phyloP scores from a whole-genome alignment of 2,329 filamentous ascomycete species.

The Penicillium sp. region DNA sequence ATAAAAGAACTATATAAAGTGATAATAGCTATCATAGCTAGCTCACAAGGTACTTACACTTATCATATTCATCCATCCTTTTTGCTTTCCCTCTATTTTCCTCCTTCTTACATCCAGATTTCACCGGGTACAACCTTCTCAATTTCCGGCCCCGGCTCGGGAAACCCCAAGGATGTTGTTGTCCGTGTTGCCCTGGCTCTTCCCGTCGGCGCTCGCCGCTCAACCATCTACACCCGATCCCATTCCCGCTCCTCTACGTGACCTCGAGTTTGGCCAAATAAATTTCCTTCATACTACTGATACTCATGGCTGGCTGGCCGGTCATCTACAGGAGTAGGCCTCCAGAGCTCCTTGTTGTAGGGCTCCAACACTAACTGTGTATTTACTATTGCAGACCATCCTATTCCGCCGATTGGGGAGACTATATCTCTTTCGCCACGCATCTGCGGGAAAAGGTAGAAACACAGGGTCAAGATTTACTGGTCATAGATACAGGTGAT shows the following conservation, averaged over 20 bases:
- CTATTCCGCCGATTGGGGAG: conserved; percentile 95
- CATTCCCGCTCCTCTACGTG: conserved; percentile 75
- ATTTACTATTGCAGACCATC: conserved; percentile 60
- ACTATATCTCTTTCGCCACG: conserved; percentile 89
- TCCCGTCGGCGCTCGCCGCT: conserved; percentile 47
- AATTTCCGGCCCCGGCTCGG: not conserved
- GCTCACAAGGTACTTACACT: not conserved
- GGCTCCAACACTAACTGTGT: conserved; percentile 10
- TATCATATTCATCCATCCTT: not conserved
- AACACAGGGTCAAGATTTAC: conserved; percentile 72
- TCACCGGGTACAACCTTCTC: not conserved
- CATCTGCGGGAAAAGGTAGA: conserved; percentile 80
- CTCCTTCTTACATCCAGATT: not conserved
- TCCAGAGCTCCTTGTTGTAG: conserved; percentile 6
- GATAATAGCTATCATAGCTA: too few relatives aligned
- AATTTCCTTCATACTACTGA: conserved; percentile 98
- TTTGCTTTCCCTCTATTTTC: not conserved
- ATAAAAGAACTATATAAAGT: not conserved
- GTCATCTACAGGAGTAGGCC: conserved; percentile 82
- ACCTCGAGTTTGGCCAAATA: conserved; percentile 86
- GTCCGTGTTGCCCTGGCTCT: conserved; percentile 23
- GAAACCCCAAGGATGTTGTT: conserved; percentile 10
- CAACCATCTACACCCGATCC: conserved; percentile 82
- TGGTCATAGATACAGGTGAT: conserved; percentile 96
- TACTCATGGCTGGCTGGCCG: conserved; percentile 92